phyloP scores from a whole-genome alignment of 345 rosid species.

The Balakata baccata region DNA sequence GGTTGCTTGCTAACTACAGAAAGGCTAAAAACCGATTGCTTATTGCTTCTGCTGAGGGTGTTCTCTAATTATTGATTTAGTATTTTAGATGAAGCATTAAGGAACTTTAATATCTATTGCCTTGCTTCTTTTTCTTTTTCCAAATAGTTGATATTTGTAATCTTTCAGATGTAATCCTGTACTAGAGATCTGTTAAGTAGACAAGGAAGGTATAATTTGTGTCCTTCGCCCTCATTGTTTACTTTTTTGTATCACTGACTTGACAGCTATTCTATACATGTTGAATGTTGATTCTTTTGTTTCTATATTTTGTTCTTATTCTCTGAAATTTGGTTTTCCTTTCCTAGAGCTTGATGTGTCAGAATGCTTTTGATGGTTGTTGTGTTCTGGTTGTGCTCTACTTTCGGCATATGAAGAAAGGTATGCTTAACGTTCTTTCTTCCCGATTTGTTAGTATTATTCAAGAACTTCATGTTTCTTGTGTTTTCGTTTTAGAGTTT shows the following conservation, averaged over 20 bases:
- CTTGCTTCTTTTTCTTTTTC: not conserved
- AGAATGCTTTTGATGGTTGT: not conserved
- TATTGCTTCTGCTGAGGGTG: no score
- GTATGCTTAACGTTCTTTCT: conserved; percentile 1
- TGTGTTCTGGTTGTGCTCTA: not conserved
- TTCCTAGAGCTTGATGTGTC: not conserved
- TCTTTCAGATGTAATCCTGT: no score
- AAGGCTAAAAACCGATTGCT: not conserved
- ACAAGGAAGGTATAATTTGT: not conserved
- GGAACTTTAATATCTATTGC: not conserved
- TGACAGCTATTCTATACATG: not conserved
- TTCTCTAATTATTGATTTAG: no score
- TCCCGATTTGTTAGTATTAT: not conserved
- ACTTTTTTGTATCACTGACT: not conserved
- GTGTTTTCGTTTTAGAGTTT: not conserved
- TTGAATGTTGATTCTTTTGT: not conserved
- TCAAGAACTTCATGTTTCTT: not conserved
- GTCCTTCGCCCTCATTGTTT: not conserved
- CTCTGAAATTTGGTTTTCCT: conserved; percentile 2
- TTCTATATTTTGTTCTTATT: not conserved
- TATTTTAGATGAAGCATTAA: not conserved
- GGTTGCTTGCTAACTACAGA: not conserved
- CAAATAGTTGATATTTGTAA: no score
- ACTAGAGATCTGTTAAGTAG: no score
- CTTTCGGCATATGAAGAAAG: not conserved